These are phyloP conservation scores for Stachybotrys echinatus DNA, from an alignment of 2,329 filamentous ascomycete species.

Conservation along the genomic window DNA sequence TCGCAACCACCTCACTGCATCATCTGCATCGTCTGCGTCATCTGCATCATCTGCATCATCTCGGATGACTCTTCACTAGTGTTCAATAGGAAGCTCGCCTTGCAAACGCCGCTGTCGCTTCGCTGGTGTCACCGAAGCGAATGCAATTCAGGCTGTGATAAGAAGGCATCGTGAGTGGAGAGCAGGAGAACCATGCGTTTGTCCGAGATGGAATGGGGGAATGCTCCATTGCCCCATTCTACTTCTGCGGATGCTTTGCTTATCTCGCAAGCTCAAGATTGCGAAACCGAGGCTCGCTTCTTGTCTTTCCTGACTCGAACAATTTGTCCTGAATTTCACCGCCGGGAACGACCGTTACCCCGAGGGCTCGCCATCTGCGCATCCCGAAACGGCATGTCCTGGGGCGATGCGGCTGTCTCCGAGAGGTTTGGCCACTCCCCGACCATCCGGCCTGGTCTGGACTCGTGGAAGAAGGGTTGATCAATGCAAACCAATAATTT, in stretches of 20 bases:
- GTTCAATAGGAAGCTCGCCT: too few species aligned
- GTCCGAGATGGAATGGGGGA: too few species aligned
- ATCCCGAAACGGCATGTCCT: not conserved
- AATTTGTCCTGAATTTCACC: not conserved
- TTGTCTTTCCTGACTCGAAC: too few species aligned
- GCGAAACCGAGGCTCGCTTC: too few species aligned
- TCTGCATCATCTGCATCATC: too few species aligned
- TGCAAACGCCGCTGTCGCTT: constrained; percentile 2
- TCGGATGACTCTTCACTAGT: too few species aligned
- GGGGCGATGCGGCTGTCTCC: not conserved
- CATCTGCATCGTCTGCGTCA: too few species aligned
- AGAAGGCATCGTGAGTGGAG: not conserved
- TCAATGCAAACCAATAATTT: not conserved
- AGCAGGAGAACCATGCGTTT: too few species aligned
- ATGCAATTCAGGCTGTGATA: not conserved
- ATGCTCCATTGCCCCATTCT: too few species aligned
- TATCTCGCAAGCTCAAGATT: not conserved
- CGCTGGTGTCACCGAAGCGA: not conserved
- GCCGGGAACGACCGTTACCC: not conserved
- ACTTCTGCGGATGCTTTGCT: not conserved
- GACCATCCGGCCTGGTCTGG: not conserved
- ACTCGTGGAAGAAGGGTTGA: not conserved
- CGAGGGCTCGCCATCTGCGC: too few species aligned
- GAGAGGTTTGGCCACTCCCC: not conserved
- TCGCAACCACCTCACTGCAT: too few species aligned